Conservation (phyloP, 352 stramenopile genomes). For the Phytophthora ramorum region DNA sequence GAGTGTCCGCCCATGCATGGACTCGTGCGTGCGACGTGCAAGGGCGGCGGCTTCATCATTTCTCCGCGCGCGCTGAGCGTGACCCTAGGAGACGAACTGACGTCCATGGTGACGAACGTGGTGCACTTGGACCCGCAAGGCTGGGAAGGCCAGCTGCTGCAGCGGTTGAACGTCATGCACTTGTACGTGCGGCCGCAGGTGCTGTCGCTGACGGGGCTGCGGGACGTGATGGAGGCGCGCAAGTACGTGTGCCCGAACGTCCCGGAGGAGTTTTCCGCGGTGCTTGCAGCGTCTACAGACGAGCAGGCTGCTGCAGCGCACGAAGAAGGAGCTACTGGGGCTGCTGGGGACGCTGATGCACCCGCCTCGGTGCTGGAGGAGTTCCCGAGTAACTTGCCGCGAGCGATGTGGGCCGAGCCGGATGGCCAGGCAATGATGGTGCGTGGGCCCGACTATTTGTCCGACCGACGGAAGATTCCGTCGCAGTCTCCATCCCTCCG, state of each 20-base stretch:
- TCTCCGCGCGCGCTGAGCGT: slow-evolving; percentile 44
- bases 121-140: slow-evolving; percentile 73
- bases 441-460: slow-evolving; percentile 72
- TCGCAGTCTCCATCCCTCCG: slow-evolving; percentile 71
- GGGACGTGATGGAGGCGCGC: slow-evolving; percentile 78
- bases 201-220: slow-evolving; percentile 57
- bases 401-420: slow-evolving; percentile 74
- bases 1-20: slow-evolving; percentile 73
- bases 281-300: slow-evolving; percentile 43
- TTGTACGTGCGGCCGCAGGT: slow-evolving; percentile 69
- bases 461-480: slow-evolving; percentile 74
- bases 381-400: slow-evolving; percentile 62
- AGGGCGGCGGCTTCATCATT: slow-evolving; percentile 71
- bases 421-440: slow-evolving; percentile 76
- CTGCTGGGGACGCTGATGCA: slow-evolving; percentile 24
- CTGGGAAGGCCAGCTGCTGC: slow-evolving; percentile 72
- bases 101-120: slow-evolving; percentile 76
- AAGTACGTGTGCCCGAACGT: slow-evolving; percentile 82
- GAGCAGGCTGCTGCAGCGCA: slow-evolving; percentile 29
- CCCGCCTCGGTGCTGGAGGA: slow-evolving; percentile 42
- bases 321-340: slow-evolving; percentile 19
- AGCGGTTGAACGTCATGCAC: slow-evolving; percentile 61
- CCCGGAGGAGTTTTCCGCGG: slow-evolving; percentile 62
- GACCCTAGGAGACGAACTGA: slow-evolving; percentile 52
- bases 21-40: slow-evolving; percentile 66